Base-by-base conservation (phyloP, 805 yeast genomes). In the Clavispora vitiphila region DNA sequence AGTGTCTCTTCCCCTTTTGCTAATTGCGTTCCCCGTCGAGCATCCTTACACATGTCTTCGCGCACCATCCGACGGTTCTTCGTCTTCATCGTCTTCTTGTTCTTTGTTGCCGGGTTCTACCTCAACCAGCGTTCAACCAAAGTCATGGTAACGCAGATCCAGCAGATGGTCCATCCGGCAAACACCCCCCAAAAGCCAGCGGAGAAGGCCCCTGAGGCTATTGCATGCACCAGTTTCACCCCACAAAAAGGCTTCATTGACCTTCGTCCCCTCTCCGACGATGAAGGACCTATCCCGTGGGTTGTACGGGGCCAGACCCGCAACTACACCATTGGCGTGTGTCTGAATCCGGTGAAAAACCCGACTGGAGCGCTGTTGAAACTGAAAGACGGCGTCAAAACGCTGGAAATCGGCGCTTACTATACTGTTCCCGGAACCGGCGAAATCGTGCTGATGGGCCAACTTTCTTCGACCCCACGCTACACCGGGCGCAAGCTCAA, bases 291-390 rank as follows among this genome's bases (percentile, higher is more conserved):
- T 4, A 42, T 43, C 60, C 64, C 82, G 19, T 86, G 90, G 87
- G 62, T 70, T 30, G 80, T 90, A 3, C 74, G 73, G 46, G 95
- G 95, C 0, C 77, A 76, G 52, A 80, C 80, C 21, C 69, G 65
- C 37, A 89, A 89, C 61, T 89, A 83, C 64, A 83, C 91, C 1
- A 51, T 84, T 32, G 83, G 86, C n/a, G 66, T 83, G 3, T 83
- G 91, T 53, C 74, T 85, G 39, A 62, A 80, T n/a, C 78, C 83
- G 20, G 54, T 74, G 32, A 53, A 58, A 37, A 43, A 71, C 64
- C 18, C 27, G 7, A 20, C 27, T 7, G 19, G 5, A 7, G n/a
- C 29, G 5, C 34, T 31, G 12, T 38, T 43, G 9, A 14, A n/a
- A 15, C 54, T 23, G 48, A 65, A 64, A 55, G 78, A 64, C 55